These are phyloP conservation scores for Gryganskiella cystojenkinii DNA, from an alignment of 192 early-diverging fungal genomes.

Conservation along the genomic window DNA sequence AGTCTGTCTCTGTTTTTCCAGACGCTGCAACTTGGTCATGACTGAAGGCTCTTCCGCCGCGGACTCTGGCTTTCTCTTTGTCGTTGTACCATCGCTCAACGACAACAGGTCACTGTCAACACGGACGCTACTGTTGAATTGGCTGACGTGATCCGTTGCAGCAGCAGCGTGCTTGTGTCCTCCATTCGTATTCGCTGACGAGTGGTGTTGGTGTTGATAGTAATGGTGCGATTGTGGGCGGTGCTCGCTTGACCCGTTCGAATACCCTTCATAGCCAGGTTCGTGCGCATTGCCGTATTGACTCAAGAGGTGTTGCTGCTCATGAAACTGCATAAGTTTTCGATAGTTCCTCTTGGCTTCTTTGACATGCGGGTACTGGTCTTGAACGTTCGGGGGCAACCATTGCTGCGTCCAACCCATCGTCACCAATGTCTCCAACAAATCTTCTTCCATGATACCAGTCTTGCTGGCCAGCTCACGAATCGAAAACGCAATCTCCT, in stretches of 20 bases:
- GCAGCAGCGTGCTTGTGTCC: no score
- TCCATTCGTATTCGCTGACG: no score
- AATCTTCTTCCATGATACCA: constrained; percentile 76
- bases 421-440: constrained; percentile 70
- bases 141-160: no score
- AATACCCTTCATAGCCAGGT: not conserved
- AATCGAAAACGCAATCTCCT: constrained; percentile 54
- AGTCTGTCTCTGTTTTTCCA: not conserved
- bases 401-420: constrained; percentile 71
- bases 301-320: constrained; percentile 32
- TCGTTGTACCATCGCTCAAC: no score
- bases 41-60: no score
- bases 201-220: no score
- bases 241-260: no score
- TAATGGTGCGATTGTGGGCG: not conserved
- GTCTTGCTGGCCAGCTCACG: constrained; percentile 67
- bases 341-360: constrained; percentile 33
- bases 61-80: no score
- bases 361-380: not conserved
- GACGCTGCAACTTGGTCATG: not conserved
- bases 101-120: no score
- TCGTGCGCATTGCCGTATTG: constrained; percentile 7
- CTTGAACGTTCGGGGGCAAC: constrained; percentile 30
- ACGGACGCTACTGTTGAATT: no score
- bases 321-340: constrained; percentile 35